Evolutionary conservation across 2,329 filamentous ascomycete genomes (phyloP).

Genomic region (Myriosclerotinia scirpicola): DNA sequence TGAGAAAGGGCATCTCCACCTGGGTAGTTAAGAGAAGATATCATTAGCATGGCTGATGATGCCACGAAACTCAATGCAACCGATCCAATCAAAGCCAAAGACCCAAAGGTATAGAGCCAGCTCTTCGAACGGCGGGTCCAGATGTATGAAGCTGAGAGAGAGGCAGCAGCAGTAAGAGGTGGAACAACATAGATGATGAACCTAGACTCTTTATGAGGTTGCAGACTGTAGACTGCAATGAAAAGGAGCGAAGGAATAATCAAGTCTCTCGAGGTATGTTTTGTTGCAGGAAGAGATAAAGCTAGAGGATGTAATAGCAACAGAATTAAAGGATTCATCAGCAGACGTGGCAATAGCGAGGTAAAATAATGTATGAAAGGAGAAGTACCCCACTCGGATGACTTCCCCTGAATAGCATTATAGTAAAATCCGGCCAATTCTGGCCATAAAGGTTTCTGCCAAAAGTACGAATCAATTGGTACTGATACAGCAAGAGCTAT

Average conservation of each 20-base stretch:
- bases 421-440: slow-evolving; percentile 87
- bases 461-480: slow-evolving; percentile 87
- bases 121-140: slow-evolving; percentile 66
- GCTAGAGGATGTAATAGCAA: slow-evolving; percentile 56
- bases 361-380: slow-evolving; percentile 86
- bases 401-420: slow-evolving; percentile 82
- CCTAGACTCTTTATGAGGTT: slow-evolving; percentile 94
- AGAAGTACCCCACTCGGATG: slow-evolving; percentile 83
- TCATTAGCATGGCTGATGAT: slow-evolving; percentile 66
- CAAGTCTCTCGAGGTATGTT: slow-evolving; percentile 48
- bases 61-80: slow-evolving; percentile 58
- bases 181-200: slow-evolving; percentile 92
- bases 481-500: slow-evolving; percentile 69
- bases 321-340: slow-evolving; percentile 73
- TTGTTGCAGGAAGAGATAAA: slow-evolving; percentile 49
- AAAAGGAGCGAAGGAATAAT: slow-evolving; percentile 70
- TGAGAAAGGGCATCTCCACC: slow-evolving; percentile 74
- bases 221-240: slow-evolving; percentile 76
- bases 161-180: slow-evolving; percentile 73
- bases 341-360: slow-evolving; percentile 75
- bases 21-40: slow-evolving; percentile 91
- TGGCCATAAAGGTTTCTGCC: slow-evolving; percentile 85
- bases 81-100: slow-evolving; percentile 57
- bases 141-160: slow-evolving; percentile 70
- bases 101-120: slow-evolving; percentile 53